Base-by-base conservation (phyloP, 2,329 filamentous ascomycete genomes). In the Fusarium xyrophilum region DNA sequence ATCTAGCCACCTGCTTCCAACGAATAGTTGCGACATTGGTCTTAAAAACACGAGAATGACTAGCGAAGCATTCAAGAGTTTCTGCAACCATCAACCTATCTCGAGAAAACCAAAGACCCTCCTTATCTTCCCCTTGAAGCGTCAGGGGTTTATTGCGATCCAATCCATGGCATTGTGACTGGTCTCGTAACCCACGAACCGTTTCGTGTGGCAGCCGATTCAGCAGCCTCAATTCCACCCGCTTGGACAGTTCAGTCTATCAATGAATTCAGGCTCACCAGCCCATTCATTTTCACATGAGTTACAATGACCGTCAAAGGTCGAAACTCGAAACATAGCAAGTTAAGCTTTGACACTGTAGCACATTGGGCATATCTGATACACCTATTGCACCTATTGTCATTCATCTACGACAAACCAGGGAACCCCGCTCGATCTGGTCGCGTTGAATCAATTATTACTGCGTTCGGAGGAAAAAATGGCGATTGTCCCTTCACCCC, bases 121-220 rank as follows among this genome's bases (percentile, higher is more conserved):
- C 33, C 30, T 53, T 56, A 10, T 48, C 56, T 50, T 43, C n/a
- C 53, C 52, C 36, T 53, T 53, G 52, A 47, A 60, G 48, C 35
- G 23, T 62, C 64, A 65, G 67, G 62, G 64, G 56, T 62, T 56
- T 46, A 53, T 56, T 50, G 19, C 51, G 42, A 70, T 60, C 61
- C 67, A 72, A 72, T 63, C 61, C 60, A 60, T 61, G 65, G 40
- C 39, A 38, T 58, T 39, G 50, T 56, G 44, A 54, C 55, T 56
- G 54, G 67, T 59, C 60, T 71, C 52, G 39, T 35, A 50, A 63
- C 36, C 54, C 42, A 58, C 57, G 59, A 65, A 63, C 59, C 47
- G 65, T 70, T 70, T 73, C 63, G 60, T 69, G 67, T 68, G 67
- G 63, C 42, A 57, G 67, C 53, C 64, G 60, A 70, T 60, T 54